Percentiles rank a stretch among this genome's conserved stretches.
Evolutionary conservation across 225 moss, liverwort and hornwort genomes (phyloP).

Genomic region (Climacium dendroides): DNA sequence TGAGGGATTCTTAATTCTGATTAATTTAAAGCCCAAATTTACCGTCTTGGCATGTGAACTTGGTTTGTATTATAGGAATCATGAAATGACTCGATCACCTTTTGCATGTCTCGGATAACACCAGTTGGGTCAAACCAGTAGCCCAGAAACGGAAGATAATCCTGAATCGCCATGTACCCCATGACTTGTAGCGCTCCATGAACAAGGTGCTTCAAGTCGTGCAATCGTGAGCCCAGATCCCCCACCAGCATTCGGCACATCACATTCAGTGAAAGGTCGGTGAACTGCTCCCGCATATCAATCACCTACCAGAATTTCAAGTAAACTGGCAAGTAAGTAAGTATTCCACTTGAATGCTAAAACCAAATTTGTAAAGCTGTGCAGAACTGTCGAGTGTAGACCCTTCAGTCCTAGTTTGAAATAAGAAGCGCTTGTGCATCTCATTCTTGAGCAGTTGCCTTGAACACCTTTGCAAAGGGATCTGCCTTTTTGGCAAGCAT

Average conservation of each 20-base stretch:
- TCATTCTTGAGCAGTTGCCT: not conserved
- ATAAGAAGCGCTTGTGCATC: not conserved
- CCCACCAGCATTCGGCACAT: conserved; percentile 19
- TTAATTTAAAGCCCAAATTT: too few relatives aligned
- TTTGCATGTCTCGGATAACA: not conserved
- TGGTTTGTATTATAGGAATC: not conserved
- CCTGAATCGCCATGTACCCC: conserved; percentile 1
- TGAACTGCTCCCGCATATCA: not conserved
- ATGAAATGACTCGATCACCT: not conserved
- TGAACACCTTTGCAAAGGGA: too few relatives aligned
- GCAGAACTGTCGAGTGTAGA: not conserved
- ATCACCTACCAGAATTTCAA: not conserved
- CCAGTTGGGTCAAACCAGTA: conserved; percentile 1
- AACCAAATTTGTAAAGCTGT: not conserved
- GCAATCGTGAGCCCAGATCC: not conserved
- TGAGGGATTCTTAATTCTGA: not conserved
- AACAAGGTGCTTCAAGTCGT: not conserved
- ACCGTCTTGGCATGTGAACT: not conserved
- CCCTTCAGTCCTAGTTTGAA: not conserved
- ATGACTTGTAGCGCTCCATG: not conserved
- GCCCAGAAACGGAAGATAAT: not conserved
- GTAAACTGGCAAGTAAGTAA: not conserved
- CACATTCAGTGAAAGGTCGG: conserved; percentile 14
- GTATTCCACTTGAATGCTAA: too few relatives aligned
- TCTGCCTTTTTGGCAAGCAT: too few relatives aligned